Conservation (phyloP, 345 rosid species). For the Ricinus communis region DNA sequence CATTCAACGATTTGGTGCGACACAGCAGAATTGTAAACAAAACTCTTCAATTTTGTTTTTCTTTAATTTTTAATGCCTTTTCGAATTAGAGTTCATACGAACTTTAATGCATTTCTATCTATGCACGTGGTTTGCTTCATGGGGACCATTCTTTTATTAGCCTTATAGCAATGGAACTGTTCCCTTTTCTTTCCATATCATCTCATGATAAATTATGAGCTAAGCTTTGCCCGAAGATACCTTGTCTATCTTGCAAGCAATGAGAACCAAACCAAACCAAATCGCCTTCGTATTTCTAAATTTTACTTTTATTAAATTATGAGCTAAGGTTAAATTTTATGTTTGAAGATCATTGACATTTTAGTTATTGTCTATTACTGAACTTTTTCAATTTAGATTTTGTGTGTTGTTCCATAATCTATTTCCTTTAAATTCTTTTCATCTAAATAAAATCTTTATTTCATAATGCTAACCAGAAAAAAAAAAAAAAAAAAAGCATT, state of each 20-base stretch:
- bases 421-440: no score
- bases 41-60: no score
- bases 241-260: constrained; percentile 19
- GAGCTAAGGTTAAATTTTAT: neutral
- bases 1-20: no score
- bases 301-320: neutral
- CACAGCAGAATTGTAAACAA: no score
- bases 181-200: neutral
- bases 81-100: neutral
- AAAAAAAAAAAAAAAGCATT: no score
- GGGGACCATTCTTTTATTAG: constrained; percentile 34
- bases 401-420: no score
- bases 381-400: no score
- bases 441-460: no score
- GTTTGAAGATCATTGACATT: neutral
- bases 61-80: no score
- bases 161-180: neutral
- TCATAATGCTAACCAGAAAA: no score
- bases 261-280: neutral
- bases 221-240: neutral
- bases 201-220: neutral
- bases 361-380: neutral
- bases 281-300: neutral
- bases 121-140: constrained; percentile 59
- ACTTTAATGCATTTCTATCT: constrained; percentile 45